Base-by-base conservation (phyloP, 768 basidiomycete genomes). In the Ephemerocybe angulata region DNA sequence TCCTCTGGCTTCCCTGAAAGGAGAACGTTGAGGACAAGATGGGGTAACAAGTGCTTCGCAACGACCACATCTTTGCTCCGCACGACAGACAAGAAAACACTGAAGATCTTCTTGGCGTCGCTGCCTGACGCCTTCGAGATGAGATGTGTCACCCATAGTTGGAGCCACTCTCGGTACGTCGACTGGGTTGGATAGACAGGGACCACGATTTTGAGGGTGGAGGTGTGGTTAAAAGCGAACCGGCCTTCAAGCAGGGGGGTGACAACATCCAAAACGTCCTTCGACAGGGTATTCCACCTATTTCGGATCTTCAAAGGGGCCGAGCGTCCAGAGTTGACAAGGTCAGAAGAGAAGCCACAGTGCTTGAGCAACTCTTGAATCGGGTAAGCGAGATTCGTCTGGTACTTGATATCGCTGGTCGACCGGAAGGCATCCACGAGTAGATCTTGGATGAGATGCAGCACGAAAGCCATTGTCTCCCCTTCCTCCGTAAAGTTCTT, bases 101-200 rank as follows among this genome's bases (percentile, higher is more conserved):
- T 72, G 64, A 98, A 99, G 30, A 98, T 84, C 19, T 65, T 70
- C 58, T 77, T 75, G 13, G 92, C 90, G 49, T 73, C 76, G 2
- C 60, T 58, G 19, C 84, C 83, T 1, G 83, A 78, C 6, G 81
- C 84, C 53, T 75, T 80, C 11, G 80, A 76, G 52, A 98, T 90
- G 31, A 99, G 80, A 67, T 92, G 79, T 10, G 80, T 76, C 1
- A 93, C 86, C 93, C 95, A 98, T 0, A 81, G 66, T 60, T 96
- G 93, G 30, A 98, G 81, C 97, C 97, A 99, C 68, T 98, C 95
- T 38, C 95, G 85, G 70, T 98, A 99, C 0, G 93, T 96, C 2
- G 82, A 67, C 54, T 85, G 79, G 4, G 72, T 71, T 1, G 82
- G 78, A 70, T 98, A 99, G 53, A 98, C 85, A 2, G 96, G 95